Evolutionary conservation across 768 basidiomycete genomes (phyloP).

Genomic region (Termitomyces sp.): DNA sequence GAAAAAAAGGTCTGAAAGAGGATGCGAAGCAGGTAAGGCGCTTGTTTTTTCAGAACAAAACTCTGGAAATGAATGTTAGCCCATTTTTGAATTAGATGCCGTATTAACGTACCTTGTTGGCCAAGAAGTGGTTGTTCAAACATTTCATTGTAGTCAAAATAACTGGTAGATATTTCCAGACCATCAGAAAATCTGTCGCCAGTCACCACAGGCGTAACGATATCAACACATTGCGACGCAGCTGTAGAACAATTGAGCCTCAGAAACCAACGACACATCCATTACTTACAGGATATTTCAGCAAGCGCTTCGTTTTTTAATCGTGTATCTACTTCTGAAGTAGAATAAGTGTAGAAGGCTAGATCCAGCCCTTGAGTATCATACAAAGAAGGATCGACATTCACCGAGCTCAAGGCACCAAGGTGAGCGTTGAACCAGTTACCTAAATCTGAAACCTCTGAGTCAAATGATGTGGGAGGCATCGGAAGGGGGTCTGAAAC

Average conservation of each 20-base stretch:
- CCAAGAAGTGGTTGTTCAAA: background rate
- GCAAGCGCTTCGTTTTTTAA: background rate
- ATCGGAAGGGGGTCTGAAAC: conserved; percentile 26
- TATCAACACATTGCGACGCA: background rate
- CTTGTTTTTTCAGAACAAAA: background rate
- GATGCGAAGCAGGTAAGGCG: background rate
- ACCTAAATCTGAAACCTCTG: conserved; percentile 18
- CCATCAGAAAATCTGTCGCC: too few species aligned
- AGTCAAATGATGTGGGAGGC: background rate
- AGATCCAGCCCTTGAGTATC: background rate
- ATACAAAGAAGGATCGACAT: conserved; percentile 20
- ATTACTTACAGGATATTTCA: background rate
- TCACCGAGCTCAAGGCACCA: background rate
- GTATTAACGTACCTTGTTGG: background rate
- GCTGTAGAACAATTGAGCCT: background rate
- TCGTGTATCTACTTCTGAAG: background rate
- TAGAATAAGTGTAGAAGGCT: conserved; percentile 3
- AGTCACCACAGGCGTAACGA: background rate
- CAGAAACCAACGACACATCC: background rate
- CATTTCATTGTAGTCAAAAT: conserved; percentile 5
- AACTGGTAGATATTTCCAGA: background rate
- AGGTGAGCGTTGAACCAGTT: conserved; percentile 30
- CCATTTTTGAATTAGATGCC: background rate
- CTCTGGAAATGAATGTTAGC: background rate
- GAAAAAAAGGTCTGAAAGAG: background rate